Conservation (phyloP, 257 asterid genomes). For the Agastache rugosa region DNA sequence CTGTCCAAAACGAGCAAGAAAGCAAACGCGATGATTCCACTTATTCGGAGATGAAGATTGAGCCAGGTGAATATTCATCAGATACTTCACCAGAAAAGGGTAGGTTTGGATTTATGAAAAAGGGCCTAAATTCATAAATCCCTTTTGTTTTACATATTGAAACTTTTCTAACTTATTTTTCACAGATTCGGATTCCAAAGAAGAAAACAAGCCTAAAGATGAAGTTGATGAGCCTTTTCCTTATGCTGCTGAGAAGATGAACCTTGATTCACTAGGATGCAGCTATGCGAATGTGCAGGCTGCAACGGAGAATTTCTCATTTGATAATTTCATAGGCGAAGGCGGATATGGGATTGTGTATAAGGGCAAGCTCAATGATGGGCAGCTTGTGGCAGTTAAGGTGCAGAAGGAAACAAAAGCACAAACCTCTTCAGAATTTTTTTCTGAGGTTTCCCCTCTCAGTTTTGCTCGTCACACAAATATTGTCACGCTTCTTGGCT, state of each 20-base stretch:
- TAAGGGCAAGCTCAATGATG: conserved; percentile 62
- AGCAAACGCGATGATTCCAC: conserved; percentile 31
- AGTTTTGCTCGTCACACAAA: conserved; percentile 66
- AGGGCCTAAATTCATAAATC: neutral
- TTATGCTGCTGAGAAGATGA: conserved; percentile 45
- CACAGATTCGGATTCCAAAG: conserved; percentile 42
- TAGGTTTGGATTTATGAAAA: conserved; percentile 45
- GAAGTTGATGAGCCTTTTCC: conserved; percentile 30
- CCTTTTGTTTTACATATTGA: neutral
- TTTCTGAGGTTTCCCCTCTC: conserved; percentile 51
- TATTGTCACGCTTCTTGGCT: conserved; percentile 67
- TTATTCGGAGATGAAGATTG: conserved; percentile 61
- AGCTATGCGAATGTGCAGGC: conserved; percentile 55
- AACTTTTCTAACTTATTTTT: neutral
- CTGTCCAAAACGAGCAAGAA: neutral
- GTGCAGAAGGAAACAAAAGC: conserved; percentile 61
- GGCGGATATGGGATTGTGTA: conserved; percentile 67
- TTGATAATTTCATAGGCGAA: conserved; percentile 62
- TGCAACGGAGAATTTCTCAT: conserved; percentile 67
- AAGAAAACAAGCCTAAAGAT: conserved; percentile 28
- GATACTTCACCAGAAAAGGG: conserved; percentile 59
- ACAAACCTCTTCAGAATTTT: conserved; percentile 54
- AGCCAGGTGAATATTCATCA: conserved; percentile 55
- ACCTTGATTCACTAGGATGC: conserved; percentile 53
- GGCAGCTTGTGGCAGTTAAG: conserved; percentile 66